phyloP scores from a whole-genome alignment of 768 basidiomycete species.

The Mycena indigotica region DNA sequence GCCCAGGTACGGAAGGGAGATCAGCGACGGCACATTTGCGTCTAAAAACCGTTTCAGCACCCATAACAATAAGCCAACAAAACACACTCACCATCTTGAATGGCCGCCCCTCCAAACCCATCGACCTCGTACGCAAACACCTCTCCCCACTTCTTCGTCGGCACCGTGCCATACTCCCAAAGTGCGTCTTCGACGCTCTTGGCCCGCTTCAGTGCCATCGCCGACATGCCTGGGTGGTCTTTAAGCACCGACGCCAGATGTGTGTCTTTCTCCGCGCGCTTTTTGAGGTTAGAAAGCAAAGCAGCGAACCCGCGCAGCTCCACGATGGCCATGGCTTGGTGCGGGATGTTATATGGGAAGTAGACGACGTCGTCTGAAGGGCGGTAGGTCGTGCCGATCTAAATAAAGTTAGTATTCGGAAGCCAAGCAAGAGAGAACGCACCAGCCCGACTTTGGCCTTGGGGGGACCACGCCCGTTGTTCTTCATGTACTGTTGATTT shows the following conservation, averaged over 20 bases:
- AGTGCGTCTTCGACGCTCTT: slow-evolving; percentile 11
- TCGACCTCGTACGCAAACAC: slow-evolving; percentile 23
- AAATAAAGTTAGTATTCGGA: neutral
- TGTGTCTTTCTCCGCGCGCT: too few relatives aligned
- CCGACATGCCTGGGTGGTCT: slow-evolving; percentile 2
- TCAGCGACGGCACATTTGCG: slow-evolving; percentile 18
- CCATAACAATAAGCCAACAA: too few relatives aligned
- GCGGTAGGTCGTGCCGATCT: slow-evolving; percentile 23
- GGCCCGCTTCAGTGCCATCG: slow-evolving; percentile 8
- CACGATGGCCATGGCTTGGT: slow-evolving; percentile 21
- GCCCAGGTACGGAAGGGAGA: slow-evolving; percentile 21
- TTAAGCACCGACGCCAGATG: too few relatives aligned
- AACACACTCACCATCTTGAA: slow-evolving; percentile 15
- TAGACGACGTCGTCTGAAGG: slow-evolving; percentile 21
- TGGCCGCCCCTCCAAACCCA: slow-evolving; percentile 14
- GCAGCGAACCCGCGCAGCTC: slow-evolving; percentile 18
- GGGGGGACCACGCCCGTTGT: slow-evolving; percentile 17
- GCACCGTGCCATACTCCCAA: slow-evolving; percentile 17
- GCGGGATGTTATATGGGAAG: slow-evolving; percentile 22
- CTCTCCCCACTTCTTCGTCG: slow-evolving; percentile 21
- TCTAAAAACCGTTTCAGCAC: neutral
- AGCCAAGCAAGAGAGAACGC: neutral
- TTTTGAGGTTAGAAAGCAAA: neutral
- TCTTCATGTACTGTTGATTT: slow-evolving; percentile 24
- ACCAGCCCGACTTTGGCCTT: slow-evolving; percentile 18